A percentile compares a stretch with the other conserved stretches of the same genome.
Evolutionary conservation across 176 grass and related monocot species (phyloP).

Genomic region (Microstegium vimineum): DNA sequence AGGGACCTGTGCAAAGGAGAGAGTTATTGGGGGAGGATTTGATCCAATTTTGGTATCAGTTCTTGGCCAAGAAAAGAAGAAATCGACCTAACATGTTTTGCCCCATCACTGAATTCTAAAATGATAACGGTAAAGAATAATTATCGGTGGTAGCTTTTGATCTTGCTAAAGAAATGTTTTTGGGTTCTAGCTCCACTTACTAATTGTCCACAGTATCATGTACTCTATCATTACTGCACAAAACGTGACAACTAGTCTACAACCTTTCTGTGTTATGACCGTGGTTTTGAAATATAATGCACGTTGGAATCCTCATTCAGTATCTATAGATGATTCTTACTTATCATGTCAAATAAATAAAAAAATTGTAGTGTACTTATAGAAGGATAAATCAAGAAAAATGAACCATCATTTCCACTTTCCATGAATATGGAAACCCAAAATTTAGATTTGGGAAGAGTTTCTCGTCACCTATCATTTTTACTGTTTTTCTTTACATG

Average conservation of each 20-base stretch:
- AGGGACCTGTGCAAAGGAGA: not conserved
- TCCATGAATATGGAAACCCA: not conserved
- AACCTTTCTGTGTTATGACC: not conserved
- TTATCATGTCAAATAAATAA: not conserved
- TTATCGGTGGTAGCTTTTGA: not conserved
- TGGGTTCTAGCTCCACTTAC: not conserved
- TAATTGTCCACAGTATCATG: not conserved
- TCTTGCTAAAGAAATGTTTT: not conserved
- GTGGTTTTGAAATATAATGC: not conserved
- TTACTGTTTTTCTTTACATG: no score
- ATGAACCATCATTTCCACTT: not conserved
- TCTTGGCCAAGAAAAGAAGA: not conserved
- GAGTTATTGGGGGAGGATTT: not conserved
- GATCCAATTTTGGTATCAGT: constrained; percentile 19
- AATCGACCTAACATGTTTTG: constrained; percentile 25
- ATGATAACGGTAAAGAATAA: not conserved
- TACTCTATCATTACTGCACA: not conserved
- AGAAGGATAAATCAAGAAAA: not conserved
- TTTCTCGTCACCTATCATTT: not conserved
- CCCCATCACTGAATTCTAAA: not conserved
- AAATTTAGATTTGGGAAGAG: not conserved
- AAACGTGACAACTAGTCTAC: not conserved
- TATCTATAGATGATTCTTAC: not conserved
- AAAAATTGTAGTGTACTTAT: not conserved
- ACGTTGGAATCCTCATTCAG: not conserved